Evolutionary conservation across 495 filamentous ascomycete genomes (phyloP), one percentile per base, ranked within the genome.

Genomic region (Podospora conica): DNA sequence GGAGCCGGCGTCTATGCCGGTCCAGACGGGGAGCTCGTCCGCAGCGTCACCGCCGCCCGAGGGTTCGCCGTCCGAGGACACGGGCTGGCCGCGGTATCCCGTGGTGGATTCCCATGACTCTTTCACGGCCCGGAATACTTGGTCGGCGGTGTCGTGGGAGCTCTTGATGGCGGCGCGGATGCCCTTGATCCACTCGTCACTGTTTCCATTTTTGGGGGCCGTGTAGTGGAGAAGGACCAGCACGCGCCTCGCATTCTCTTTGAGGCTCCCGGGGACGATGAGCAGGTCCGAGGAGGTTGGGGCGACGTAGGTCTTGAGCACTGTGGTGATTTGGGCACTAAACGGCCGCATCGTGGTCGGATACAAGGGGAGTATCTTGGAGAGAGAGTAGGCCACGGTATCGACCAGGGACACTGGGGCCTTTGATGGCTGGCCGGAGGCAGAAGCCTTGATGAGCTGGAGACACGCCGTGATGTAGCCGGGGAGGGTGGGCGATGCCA

Each of bases 401-500:
- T 89, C 86, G 48, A 89, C 67, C 24, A 90, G 79, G 1, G 81
- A 73, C 21, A 65, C 64, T 23, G 79, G 78, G 15, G 74, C 66
- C 63, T 74, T 74, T 15, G 68, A 62, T 6, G 72, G 69, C 67
- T 78, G 81, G 75, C 72, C 83, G 61, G 75, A 75, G 3, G 70
- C 66, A 11, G 79, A 77, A 3, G 78, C 77, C 48, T 85, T 86
- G 60, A 90, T 76, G 24, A 91, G 77, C 71, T 89, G 87, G 22
- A 96, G 76, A 61, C 90, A 92, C 8, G 88, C 82, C 10, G 86
- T 86, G 61, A 91, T 83, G 68, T 92, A 96, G 6, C 81, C 79
- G 18, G 90, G 87, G 15, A 97, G 80, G 20, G 86, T 89, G 10
- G 93, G 93, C 3, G 92, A 96, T 2, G 91, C 92, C 67, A 96